Base-by-base conservation (phyloP, 225 moss, liverwort and hornwort genomes). In the Takakia lepidozioides region DNA sequence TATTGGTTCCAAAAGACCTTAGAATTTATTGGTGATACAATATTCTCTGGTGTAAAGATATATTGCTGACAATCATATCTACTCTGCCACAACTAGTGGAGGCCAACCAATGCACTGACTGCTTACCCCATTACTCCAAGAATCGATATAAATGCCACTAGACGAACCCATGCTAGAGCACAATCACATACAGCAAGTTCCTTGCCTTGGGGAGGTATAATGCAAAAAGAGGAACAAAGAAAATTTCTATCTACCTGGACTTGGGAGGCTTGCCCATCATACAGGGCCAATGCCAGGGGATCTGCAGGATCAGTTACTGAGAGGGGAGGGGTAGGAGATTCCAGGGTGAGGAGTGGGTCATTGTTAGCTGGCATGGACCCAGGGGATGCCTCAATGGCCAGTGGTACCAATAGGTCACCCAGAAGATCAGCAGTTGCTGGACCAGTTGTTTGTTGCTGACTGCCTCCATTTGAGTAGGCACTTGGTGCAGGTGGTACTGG, bases 311-410 rank as follows among this genome's bases (percentile, higher is more conserved):
- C 75, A 40, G 70, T 43, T 25, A 47, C 10, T 49, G 60, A 27
- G 67, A 42, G 60, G 41, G 43, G 51, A 44, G 71, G 18, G 32
- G 30, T 61, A 29, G 74, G 49, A 14, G 76, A 74, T 37, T 71
- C 60, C 45, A 80, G 62, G 20, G 77, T 64, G 46, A 63, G 65
- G 35, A 65, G 56, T 25, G 50, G 25, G 20, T 56, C 67, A 40
- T 58, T 60, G 9, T 65, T 65, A 42, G 65, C 42, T 66, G 82
- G 61, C 71, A 52, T 54, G 28, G 64, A 55, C 20, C 73, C 68
- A 60, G 81, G 77, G 27, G 85, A 64, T 52, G 74, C 81, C 65
- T 93, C 93, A 62, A 93, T 83, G 2, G 92, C 85, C 51, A 83
- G 70, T 44, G 88, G 85, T 43, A 70, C 88, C 32, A 93, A 68